Base-by-base conservation (phyloP, 2,329 filamentous ascomycete species). In the Epichloe coenophiala region DNA sequence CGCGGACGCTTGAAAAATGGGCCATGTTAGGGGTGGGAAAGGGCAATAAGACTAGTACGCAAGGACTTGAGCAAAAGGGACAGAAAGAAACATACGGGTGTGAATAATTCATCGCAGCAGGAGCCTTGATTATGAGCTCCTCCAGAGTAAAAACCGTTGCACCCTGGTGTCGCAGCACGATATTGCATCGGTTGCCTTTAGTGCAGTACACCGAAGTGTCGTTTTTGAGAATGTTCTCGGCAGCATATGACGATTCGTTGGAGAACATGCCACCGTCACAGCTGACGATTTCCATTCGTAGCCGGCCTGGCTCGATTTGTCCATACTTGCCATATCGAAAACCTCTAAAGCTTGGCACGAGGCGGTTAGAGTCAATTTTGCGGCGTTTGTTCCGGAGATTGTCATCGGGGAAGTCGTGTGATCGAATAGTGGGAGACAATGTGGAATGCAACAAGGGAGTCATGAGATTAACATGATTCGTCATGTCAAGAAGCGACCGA, bases 151-250 rank as follows among this genome's bases (percentile, higher is more conserved):
- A 97, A 0, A 86, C 80, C 2, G 85, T 84, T 38, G 81, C 81
- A 43, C 86, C 88, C 56, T 85, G 81, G 63, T 97, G 91, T 52
- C 81, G 80, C 51, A 97, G 68, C 12, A 97, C 74, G 58, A 97
- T 80, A 61, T 95, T 95, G 70, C 89, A 96, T 52, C 82, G 79
- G 54, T 85, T 85, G n/a, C 81, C 83, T 63, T 91, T 87, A 38
- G 89, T 95, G 67, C 89, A 94, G 63, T 96, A 97, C 2, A 95
- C 88, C 11, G 84, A 86, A 52, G 75, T 74, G 65, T 97, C 88
- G 63, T 90, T 83, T 57, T 79, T 81, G 54, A 97, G 73, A 31
- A 96, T 83, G 63, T 95, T 95, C 58, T 90, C 86, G 19, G 84
- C 81, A 12, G 77, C 77, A 55, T 87, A 86, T 11, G 73, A 68